These are phyloP conservation scores for Suhomyces wounanorum DNA, from an alignment of 1,139 yeast genomes.

Conservation along the genomic window DNA sequence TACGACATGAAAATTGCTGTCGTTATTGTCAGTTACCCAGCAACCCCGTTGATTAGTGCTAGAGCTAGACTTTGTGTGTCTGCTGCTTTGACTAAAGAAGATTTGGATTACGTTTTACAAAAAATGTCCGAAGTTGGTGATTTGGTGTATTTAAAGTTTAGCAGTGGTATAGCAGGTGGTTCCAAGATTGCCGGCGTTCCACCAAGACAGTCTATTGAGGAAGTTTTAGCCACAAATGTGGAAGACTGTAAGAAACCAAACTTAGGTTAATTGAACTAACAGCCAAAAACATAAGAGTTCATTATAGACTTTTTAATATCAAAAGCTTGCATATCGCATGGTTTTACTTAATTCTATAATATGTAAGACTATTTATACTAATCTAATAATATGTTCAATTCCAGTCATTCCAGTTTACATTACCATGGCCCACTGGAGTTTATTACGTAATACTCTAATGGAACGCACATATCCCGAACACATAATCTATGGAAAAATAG, in stretches of 20 bases:
- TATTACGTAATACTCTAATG: background rate
- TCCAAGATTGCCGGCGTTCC: slow-evolving; percentile 55
- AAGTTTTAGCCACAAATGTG: slow-evolving; percentile 71
- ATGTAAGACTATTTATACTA: slow-evolving; percentile 5
- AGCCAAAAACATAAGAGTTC: background rate
- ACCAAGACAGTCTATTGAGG: slow-evolving; percentile 78
- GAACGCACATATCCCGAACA: background rate
- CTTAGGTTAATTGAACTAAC: slow-evolving; percentile 3
- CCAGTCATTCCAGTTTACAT: background rate
- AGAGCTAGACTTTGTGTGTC: slow-evolving; percentile 93
- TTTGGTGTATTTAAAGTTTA: slow-evolving; percentile 68
- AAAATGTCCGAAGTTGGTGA: slow-evolving; percentile 83
- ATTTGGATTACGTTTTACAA: slow-evolving; percentile 76
- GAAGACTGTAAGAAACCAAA: slow-evolving; percentile 59
- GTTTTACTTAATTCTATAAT: slow-evolving; percentile 2
- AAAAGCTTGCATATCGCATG: slow-evolving; percentile 1
- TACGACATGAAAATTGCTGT: slow-evolving; percentile 83
- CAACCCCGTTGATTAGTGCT: slow-evolving; percentile 88
- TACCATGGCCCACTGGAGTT: background rate
- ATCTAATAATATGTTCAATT: slow-evolving; percentile 9
- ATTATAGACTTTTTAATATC: slow-evolving; percentile 4
- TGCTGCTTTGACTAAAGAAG: slow-evolving; percentile 89
- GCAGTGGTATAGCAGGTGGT: slow-evolving; percentile 77
- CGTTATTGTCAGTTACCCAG: slow-evolving; percentile 97
- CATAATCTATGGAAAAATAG: background rate